A percentile compares a stretch with the other conserved stretches of the same genome.
phyloP scores from a whole-genome alignment of 2,329 filamentous ascomycete species.

The Emergomyces africanus region DNA sequence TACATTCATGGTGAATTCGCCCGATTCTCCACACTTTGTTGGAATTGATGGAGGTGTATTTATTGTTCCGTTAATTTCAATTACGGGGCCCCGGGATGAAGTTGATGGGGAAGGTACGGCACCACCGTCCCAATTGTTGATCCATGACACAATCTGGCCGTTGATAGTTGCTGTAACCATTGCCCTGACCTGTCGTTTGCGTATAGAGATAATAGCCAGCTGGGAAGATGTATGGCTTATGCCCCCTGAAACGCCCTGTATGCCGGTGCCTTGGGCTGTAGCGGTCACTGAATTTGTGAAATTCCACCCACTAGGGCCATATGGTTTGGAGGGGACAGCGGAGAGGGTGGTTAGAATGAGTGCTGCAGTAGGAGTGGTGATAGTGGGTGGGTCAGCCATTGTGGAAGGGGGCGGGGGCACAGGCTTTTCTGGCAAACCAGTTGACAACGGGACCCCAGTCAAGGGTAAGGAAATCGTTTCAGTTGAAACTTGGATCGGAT shows the following conservation, averaged over 20 bases:
- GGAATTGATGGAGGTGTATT: conserved; percentile 1
- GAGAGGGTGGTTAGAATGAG: neutral
- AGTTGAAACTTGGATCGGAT: neutral
- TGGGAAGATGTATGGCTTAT: neutral
- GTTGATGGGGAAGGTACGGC: neutral
- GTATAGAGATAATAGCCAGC: neutral
- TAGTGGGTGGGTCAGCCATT: neutral
- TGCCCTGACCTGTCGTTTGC: conserved; percentile 2
- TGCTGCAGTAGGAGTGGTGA: neutral
- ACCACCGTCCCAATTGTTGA: conserved; percentile 1
- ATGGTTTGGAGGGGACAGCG: neutral
- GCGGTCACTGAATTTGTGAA: neutral
- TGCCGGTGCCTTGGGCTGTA: neutral
- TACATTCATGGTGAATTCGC: conserved; percentile 11
- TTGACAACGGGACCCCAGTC: neutral
- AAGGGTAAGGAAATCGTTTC: neutral
- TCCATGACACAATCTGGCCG: conserved; percentile 5
- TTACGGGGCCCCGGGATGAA: neutral
- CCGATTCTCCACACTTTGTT: conserved; percentile 8
- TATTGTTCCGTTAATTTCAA: neutral
- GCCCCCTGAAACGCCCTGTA: neutral
- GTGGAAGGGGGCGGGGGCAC: neutral
- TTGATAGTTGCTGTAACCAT: conserved; percentile 4
- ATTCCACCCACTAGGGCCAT: conserved; percentile 2
- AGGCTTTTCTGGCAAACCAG: neutral